Conservation (phyloP, 2,329 filamentous ascomycete species). For the Penicillium oxalicum region DNA sequence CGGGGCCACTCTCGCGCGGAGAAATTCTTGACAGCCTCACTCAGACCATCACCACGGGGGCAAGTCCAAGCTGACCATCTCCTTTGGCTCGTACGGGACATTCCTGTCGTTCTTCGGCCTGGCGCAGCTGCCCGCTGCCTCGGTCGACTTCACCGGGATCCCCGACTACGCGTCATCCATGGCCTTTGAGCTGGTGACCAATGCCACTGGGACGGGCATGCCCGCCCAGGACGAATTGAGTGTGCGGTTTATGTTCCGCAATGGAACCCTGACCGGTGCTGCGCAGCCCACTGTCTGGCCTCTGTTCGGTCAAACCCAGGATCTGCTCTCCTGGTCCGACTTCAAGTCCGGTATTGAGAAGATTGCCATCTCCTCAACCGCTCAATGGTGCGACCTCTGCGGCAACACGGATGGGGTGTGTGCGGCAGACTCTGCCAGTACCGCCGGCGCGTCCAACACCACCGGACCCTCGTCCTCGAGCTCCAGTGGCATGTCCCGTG, state of each 20-base stretch:
- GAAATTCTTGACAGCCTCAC: constrained; percentile 48
- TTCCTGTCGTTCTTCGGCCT: constrained; percentile 60
- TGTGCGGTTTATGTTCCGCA: constrained; percentile 59
- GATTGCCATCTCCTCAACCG: constrained; percentile 60
- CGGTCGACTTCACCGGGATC: constrained; percentile 64
- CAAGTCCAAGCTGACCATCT: constrained; percentile 44
- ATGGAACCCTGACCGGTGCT: constrained; percentile 48
- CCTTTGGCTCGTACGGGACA: constrained; percentile 58
- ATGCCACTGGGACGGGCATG: constrained; percentile 37
- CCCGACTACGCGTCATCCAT: constrained; percentile 81
- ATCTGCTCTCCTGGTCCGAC: constrained; percentile 59
- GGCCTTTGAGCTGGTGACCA: constrained; percentile 66
- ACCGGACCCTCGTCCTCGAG: constrained; percentile 18
- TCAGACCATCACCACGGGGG: constrained; percentile 34
- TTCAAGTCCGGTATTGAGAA: constrained; percentile 60
- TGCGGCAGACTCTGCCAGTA: constrained; percentile 34
- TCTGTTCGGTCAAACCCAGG: constrained; percentile 53
- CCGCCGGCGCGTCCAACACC: constrained; percentile 15
- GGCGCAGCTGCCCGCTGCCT: constrained; percentile 45
- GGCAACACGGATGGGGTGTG: constrained; percentile 66
- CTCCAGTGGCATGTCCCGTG: constrained; percentile 53
- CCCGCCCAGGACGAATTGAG: constrained; percentile 47
- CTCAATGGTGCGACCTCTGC: constrained; percentile 69
- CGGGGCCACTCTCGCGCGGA: constrained; percentile 61
- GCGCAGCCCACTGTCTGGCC: constrained; percentile 51